Evolutionary conservation across 345 rosid genomes (phyloP), one percentile per base, ranked within the genome.

Genomic region (Salix caprea): DNA sequence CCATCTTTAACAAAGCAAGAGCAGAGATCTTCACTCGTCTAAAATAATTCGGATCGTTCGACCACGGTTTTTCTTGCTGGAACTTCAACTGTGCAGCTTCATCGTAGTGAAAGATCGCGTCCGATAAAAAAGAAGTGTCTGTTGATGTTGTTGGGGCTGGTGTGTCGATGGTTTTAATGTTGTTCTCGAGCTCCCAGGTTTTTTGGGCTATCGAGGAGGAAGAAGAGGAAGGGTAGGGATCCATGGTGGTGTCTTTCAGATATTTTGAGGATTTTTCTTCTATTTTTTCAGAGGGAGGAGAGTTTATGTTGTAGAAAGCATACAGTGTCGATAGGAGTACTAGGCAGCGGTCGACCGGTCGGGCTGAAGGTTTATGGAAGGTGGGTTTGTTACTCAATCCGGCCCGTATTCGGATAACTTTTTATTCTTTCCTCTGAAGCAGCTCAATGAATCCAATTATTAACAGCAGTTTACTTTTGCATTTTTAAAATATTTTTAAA

Each of bases 171-270:
- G 91, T 54, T 9, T 88, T 85, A 78, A 96, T 90, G 82, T 87
- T 90, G 92, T 96, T 96, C 86, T 96, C 99, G 3, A 94, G 89
- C 76, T 96, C 98, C 99, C 99, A 96, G 48, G 98, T 96, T 81
- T 90, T 94, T 87, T 89, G 96, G 34, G 99, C 99, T 73, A 94
- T 91, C 26, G 73, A 77, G 28, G 89, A 70, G 0, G 88, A 82
- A 18, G 88, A 82, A 18, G 81, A 79, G 1, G 92, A 88, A 1
- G 92, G 75, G 79, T 77, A 72, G 1, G 91, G 82, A 60, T 79
- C 82, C 82, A 79, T 79, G n/a, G 60, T 9, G 26, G 23, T n/a
- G 5, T 7, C 8, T 7, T 54, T 34, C 66, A 26, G 5, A 18
- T 50, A 7, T 42, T 42, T 10, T 42, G 46, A 42, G 46, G 46